Percentiles rank a stretch among this genome's conserved stretches.
Evolutionary conservation across 179 eudicot genomes (phyloP).

Genomic region (Corrigiola litoralis): DNA sequence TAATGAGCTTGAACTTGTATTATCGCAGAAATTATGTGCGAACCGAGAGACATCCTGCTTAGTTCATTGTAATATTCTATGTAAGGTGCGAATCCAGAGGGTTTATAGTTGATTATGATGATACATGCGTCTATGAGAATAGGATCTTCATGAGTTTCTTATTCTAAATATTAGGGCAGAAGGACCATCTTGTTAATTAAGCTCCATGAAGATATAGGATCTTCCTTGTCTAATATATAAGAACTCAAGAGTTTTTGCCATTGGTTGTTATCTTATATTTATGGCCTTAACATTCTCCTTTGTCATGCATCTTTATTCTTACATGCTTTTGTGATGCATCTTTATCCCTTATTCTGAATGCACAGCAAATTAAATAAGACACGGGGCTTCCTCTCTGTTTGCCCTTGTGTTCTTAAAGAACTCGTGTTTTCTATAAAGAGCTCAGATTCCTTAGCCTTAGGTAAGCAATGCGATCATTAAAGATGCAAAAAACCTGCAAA

Average conservation of each 20-base stretch:
- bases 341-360: conserved; percentile 9
- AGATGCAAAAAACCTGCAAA: conserved; percentile 10
- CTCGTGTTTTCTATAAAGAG: too few relatives aligned
- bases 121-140: background rate
- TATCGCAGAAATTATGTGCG: too few relatives aligned
- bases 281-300: background rate
- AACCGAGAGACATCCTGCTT: too few relatives aligned
- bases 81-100: background rate
- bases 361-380: conserved; percentile 6
- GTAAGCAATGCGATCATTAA: conserved; percentile 11
- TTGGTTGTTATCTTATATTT: conserved; percentile 4
- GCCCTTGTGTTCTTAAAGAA: background rate
- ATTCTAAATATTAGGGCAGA: background rate
- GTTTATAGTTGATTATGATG: background rate
- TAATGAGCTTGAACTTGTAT: background rate
- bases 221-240: background rate
- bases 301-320: conserved; percentile 21
- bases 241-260: background rate
- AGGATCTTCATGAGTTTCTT: background rate
- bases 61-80: background rate
- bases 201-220: background rate
- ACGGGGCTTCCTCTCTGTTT: background rate
- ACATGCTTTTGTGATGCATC: conserved; percentile 22
- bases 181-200: background rate
- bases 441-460: conserved; percentile 18